phyloP scores from a whole-genome alignment of 345 rosid genomes.

The Euphorbia peplus region DNA sequence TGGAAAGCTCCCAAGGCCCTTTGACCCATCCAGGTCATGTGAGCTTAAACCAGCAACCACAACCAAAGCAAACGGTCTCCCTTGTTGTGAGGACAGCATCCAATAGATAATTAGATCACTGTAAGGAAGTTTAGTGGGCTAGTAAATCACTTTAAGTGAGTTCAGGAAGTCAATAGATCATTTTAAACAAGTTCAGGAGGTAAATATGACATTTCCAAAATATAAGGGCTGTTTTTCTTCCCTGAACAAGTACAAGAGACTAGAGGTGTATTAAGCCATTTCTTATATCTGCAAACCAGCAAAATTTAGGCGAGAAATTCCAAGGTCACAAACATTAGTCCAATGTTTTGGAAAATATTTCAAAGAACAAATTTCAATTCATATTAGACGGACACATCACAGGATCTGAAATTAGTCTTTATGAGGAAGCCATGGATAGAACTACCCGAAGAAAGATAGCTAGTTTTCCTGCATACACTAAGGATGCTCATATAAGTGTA shows the following conservation, averaged over 20 bases:
- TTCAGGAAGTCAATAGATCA: too few species aligned
- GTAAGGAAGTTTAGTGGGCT: too few species aligned
- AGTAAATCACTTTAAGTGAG: too few species aligned
- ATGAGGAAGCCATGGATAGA: constrained; percentile 62
- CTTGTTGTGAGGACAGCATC: background rate
- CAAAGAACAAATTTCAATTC: constrained; percentile 29
- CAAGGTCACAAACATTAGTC: background rate
- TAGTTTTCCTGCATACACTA: constrained; percentile 43
- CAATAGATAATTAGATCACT: too few species aligned
- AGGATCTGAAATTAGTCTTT: constrained; percentile 48
- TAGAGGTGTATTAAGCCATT: too few species aligned
- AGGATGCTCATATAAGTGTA: constrained; percentile 78
- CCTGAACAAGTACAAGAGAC: too few species aligned
- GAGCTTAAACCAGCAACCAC: constrained; percentile 1
- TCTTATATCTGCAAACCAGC: too few species aligned
- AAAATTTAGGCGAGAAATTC: too few species aligned
- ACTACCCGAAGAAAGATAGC: constrained; percentile 62
- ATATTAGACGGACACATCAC: constrained; percentile 63
- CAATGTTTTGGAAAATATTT: background rate
- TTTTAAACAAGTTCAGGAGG: too few species aligned
- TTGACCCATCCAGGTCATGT: background rate
- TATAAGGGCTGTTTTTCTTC: too few species aligned
- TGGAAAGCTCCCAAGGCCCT: background rate
- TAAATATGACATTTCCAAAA: too few species aligned
- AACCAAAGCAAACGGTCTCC: constrained; percentile 1